These are phyloP conservation scores for Petrea volubilis DNA, from an alignment of 257 asterid species.

Conservation along the genomic window DNA sequence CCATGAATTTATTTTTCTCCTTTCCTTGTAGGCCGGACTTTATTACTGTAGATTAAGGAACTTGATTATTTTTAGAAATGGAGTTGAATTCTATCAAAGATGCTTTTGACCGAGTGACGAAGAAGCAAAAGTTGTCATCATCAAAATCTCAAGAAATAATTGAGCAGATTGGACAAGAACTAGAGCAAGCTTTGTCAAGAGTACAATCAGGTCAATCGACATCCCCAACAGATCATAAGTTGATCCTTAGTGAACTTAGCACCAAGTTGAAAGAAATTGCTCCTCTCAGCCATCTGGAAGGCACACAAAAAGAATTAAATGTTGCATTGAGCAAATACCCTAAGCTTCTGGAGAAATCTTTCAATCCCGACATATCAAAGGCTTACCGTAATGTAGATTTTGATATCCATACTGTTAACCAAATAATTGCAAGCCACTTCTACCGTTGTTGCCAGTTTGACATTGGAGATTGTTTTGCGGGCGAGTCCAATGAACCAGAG, in stretches of 20 bases:
- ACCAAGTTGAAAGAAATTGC: constrained; percentile 69
- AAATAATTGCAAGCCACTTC: constrained; percentile 83
- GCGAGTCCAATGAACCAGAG: constrained; percentile 59
- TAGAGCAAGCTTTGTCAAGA: constrained; percentile 67
- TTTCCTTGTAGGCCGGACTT: constrained; percentile 31
- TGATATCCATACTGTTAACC: constrained; percentile 63
- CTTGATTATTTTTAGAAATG: constrained; percentile 43
- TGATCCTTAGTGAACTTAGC: constrained; percentile 59
- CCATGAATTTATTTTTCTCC: background rate
- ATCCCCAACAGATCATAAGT: constrained; percentile 46
- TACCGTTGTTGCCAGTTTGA: constrained; percentile 83
- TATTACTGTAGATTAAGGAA: constrained; percentile 17
- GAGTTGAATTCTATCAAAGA: constrained; percentile 81
- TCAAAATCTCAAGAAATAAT: constrained; percentile 80
- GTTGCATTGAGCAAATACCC: constrained; percentile 77
- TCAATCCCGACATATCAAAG: constrained; percentile 85
- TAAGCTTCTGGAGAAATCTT: constrained; percentile 74
- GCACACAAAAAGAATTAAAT: constrained; percentile 76
- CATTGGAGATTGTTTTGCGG: constrained; percentile 72
- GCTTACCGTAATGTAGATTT: constrained; percentile 79
- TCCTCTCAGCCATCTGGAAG: constrained; percentile 78
- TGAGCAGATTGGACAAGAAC: constrained; percentile 66
- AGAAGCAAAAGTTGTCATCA: constrained; percentile 80
- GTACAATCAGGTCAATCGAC: constrained; percentile 46
- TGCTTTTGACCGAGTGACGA: constrained; percentile 83